Conservation (phyloP, 257 asterid genomes). For the Nicotiana paniculata region DNA sequence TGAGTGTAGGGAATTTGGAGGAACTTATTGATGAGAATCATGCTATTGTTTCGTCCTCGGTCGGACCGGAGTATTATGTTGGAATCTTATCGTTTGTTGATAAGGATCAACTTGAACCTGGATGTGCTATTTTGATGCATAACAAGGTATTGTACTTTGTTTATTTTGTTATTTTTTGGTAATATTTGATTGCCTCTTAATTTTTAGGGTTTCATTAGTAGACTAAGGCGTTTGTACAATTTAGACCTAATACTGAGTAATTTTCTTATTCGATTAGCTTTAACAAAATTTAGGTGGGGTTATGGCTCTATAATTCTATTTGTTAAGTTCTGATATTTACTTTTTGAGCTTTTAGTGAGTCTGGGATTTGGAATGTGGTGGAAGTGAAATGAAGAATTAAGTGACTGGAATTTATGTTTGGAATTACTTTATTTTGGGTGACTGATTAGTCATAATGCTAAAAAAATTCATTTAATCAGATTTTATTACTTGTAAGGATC, state of each 20-base stretch:
- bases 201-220: too few relatives aligned
- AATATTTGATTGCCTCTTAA: background rate
- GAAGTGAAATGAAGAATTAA: background rate
- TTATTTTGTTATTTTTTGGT: background rate
- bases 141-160: constrained; percentile 49
- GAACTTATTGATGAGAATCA: constrained; percentile 94
- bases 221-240: too few relatives aligned
- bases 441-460: background rate
- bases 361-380: background rate
- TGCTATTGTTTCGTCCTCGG: constrained; percentile 84
- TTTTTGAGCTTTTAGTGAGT: background rate
- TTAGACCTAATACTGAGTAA: background rate
- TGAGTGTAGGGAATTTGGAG: constrained; percentile 92
- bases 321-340: background rate
- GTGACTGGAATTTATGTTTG: background rate
- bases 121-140: constrained; percentile 91
- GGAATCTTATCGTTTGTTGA: constrained; percentile 87
- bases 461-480: background rate
- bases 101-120: constrained; percentile 96
- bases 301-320: background rate
- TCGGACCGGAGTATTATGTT: constrained; percentile 90
- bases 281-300: background rate
- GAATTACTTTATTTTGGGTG: background rate
- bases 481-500: background rate
- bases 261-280: background rate